Conservation (phyloP, 2,329 filamentous ascomycete genomes). For the Calonectria crousiana region DNA sequence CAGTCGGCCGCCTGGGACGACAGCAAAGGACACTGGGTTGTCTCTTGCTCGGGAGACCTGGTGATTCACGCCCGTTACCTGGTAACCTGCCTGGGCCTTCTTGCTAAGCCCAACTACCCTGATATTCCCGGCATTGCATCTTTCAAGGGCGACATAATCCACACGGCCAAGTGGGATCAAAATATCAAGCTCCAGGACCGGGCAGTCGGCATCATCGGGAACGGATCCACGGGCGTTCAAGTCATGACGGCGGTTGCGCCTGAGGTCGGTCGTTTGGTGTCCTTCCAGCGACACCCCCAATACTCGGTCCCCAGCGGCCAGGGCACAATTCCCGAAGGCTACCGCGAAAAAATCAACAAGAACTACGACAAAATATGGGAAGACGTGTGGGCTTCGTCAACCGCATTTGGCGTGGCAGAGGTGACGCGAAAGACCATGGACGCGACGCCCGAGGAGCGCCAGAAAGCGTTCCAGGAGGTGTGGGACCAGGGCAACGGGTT, state of each 20-base stretch:
- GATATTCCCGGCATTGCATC: not conserved
- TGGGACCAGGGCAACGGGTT: conserved; percentile 48
- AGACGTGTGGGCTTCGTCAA: conserved; percentile 34
- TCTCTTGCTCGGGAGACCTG: conserved; percentile 37
- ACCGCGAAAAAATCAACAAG: conserved; percentile 32
- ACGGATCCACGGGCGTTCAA: conserved; percentile 28
- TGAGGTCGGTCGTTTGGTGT: conserved; percentile 26
- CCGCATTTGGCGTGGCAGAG: conserved; percentile 47
- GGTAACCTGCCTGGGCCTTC: conserved; percentile 1
- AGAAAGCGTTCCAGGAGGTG: conserved; percentile 41
- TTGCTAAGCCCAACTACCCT: conserved; percentile 16
- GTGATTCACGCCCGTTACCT: not conserved
- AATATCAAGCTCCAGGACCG: not conserved
- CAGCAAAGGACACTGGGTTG: conserved; percentile 40
- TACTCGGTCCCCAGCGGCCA: conserved; percentile 29
- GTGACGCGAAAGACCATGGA: conserved; percentile 44
- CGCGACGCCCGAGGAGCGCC: conserved; percentile 45
- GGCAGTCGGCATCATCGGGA: conserved; percentile 23
- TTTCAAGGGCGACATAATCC: conserved; percentile 52
- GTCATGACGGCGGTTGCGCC: conserved; percentile 27
- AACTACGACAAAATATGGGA: conserved; percentile 48
- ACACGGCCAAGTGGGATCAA: conserved; percentile 53
- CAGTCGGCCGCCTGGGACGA: conserved; percentile 49
- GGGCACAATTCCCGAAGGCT: conserved; percentile 7
- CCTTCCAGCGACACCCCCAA: conserved; percentile 34